A percentile compares a stretch with the other conserved stretches of the same genome.
Evolutionary conservation across 495 filamentous ascomycete species (phyloP).

Genomic region (Evernia prunastri): DNA sequence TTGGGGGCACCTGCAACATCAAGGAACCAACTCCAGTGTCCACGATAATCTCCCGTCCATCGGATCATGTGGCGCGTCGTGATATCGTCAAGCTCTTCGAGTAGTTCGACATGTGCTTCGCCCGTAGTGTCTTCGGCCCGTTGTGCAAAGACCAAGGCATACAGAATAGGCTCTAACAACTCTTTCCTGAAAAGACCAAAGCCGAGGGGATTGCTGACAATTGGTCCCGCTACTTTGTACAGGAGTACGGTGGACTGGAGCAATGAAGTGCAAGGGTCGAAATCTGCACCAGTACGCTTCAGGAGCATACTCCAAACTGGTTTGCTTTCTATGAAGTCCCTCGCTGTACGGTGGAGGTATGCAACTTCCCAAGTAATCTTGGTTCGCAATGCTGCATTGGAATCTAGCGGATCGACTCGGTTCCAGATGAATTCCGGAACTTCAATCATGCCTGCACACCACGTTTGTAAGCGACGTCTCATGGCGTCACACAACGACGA

Average conservation of each 20-base stretch:
- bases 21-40: background rate
- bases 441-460: constrained; percentile 1
- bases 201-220: background rate
- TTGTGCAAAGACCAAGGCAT: background rate
- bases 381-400: constrained; percentile 3
- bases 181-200: background rate
- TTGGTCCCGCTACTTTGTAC: background rate
- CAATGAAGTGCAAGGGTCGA: background rate
- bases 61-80: background rate
- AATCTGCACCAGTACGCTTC: background rate
- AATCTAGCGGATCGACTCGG: background rate
- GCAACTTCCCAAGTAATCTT: constrained; percentile 6
- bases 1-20: background rate
- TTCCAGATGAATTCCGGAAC: constrained; percentile 4
- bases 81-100: background rate
- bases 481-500: background rate
- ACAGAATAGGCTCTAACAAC: background rate
- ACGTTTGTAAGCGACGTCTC: constrained; percentile 1
- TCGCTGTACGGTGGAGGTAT: constrained; percentile 1
- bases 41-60: background rate
- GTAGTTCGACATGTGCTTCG: background rate
- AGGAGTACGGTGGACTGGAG: background rate
- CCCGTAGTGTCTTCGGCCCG: background rate
- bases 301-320: background rate
- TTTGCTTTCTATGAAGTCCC: constrained; percentile 1